These are phyloP conservation scores for Candolleomyces eurysporus DNA, from an alignment of 768 basidiomycete genomes.

Conservation along the genomic window DNA sequence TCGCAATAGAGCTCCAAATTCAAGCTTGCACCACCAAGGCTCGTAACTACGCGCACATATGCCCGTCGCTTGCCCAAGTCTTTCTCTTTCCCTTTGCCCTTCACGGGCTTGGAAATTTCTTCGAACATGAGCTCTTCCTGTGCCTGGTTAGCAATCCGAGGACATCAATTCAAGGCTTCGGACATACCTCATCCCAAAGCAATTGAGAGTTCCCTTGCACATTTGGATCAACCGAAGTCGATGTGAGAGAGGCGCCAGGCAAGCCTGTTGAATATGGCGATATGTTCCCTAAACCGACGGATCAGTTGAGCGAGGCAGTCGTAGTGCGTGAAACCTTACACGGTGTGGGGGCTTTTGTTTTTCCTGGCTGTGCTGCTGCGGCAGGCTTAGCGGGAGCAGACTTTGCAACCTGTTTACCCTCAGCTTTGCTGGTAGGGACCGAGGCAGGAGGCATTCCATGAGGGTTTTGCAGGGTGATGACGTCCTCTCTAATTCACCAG, in stretches of 20 bases:
- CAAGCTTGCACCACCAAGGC: constrained; percentile 76
- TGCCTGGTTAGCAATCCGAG: background rate
- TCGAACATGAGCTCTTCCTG: constrained; percentile 99
- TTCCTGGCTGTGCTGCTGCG: constrained; percentile 30
- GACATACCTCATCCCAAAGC: constrained; percentile 86
- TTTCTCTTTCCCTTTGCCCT: constrained; percentile 91
- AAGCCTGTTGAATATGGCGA: constrained; percentile 91
- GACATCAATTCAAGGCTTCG: background rate
- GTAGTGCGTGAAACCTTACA: constrained; percentile 43
- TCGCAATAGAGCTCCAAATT: constrained; percentile 88
- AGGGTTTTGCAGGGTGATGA: constrained; percentile 93
- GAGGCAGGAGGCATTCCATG: constrained; percentile 71
- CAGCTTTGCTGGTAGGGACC: constrained; percentile 21
- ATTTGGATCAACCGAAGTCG: constrained; percentile 84
- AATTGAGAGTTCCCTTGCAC: constrained; percentile 60
- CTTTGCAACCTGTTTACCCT: constrained; percentile 30
- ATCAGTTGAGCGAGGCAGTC: background rate
- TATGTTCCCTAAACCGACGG: constrained; percentile 62
- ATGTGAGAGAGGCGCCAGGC: constrained; percentile 91
- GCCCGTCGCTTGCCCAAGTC: constrained; percentile 88
- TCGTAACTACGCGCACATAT: constrained; percentile 95
- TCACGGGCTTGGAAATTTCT: constrained; percentile 74
- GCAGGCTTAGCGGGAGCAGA: constrained; percentile 27
- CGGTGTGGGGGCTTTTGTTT: constrained; percentile 58
- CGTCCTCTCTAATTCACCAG: constrained; percentile 58